A percentile compares a stretch with the other conserved stretches of the same genome.
These are phyloP conservation scores for Arthrobotrys iridis DNA, from an alignment of 2,329 filamentous ascomycete species.

Conservation along the genomic window DNA sequence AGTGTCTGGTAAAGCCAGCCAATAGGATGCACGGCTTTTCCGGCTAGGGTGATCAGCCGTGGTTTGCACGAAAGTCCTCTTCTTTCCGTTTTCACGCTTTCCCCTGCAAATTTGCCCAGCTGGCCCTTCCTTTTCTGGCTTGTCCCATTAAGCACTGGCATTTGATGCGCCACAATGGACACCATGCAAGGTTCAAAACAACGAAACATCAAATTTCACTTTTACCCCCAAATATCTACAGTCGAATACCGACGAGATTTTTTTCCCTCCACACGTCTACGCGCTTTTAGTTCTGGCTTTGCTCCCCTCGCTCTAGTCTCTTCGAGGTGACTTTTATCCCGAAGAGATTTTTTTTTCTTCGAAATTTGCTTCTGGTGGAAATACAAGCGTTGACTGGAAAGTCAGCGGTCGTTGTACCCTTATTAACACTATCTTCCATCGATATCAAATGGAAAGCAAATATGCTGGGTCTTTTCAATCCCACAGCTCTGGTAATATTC, in stretches of 20 bases:
- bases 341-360: conserved; percentile 7
- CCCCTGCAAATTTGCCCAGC: conserved; percentile 53
- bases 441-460: conserved; percentile 51
- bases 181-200: conserved; percentile 54
- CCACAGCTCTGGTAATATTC: conserved; percentile 43
- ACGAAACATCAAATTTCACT: conserved; percentile 55
- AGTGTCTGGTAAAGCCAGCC: conserved; percentile 17
- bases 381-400: background rate
- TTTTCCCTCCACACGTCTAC: conserved; percentile 37
- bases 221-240: conserved; percentile 50
- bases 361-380: conserved; percentile 19
- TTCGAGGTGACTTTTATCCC: background rate
- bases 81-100: conserved; percentile 54
- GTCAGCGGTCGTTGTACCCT: background rate
- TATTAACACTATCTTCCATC: conserved; percentile 1
- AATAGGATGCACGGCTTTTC: conserved; percentile 50
- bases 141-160: conserved; percentile 53
- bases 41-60: conserved; percentile 50
- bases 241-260: conserved; percentile 34
- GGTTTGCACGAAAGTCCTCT: conserved; percentile 52
- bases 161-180: conserved; percentile 53
- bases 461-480: conserved; percentile 49
- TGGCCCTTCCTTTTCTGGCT: conserved; percentile 55
- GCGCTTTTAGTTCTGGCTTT: conserved; percentile 17
- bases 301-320: conserved; percentile 6